Base-by-base conservation (phyloP, 2,329 filamentous ascomycete genomes). In the Fusarium sterilihyphosum region DNA sequence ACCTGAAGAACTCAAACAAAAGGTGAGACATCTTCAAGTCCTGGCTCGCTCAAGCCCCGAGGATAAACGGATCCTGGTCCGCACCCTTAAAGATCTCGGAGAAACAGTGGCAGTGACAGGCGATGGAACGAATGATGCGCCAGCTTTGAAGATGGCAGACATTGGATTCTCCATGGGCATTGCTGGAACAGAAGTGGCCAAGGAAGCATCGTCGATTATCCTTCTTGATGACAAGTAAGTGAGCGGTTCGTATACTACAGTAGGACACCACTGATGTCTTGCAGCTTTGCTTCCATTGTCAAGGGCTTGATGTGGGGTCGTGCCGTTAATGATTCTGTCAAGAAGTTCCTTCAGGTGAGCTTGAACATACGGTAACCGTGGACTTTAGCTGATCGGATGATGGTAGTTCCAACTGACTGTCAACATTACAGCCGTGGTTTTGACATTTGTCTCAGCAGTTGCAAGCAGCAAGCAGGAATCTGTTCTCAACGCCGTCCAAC, bases 121-220 rank as follows among this genome's bases (percentile, higher is more conserved):
- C 20, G 90, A 92, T 73, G 90, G 89, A 12, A 91, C 88, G 9
- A 91, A 91, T 65, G 90, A 91, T 71, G 89, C 88, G 0, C 87
- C 89, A 12, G 89, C 89, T 20, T 81, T 91, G 61, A 90, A 88
- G 74, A 88, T 88, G 66, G 89, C 90, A 6, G 89, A 91, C 74
- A 88, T 91, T 8, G 89, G 89, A 8, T 90, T 91, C 74, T 88
- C 88, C 16, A 91, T 91, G 89, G 91, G 91, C 69, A 90, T 92
- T 68, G 89, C 87, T 29, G 89, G 89, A 26, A 91, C 89, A 2
- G 89, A 91, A 71, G 89, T 91, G 8, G 88, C 89, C 40, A 91
- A 91, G 77, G 88, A 90, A 76, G 89, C 89, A 6, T 89, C 88
- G 18, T 88, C 88, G 6, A 91, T 91, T 70, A 89, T 91, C 68